A percentile compares a stretch with the other conserved stretches of the same genome.
These are phyloP conservation scores for Tuber magnatum DNA, from an alignment of 495 filamentous ascomycete genomes.

Conservation along the genomic window DNA sequence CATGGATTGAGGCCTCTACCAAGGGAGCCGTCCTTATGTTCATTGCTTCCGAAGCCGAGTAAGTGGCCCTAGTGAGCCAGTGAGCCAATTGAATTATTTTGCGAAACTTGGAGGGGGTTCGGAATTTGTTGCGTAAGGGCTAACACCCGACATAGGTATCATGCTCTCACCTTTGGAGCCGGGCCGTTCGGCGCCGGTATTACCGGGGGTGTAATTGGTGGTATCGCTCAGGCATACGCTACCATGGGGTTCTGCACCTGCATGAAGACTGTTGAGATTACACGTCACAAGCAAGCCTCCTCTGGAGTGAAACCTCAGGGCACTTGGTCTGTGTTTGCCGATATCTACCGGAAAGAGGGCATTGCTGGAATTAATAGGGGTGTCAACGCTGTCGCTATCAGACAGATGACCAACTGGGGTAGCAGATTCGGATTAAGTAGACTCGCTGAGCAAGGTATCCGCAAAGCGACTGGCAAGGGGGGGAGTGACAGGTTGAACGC, in stretches of 20 bases:
- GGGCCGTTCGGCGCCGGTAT: constrained; percentile 82
- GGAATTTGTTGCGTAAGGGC: background rate
- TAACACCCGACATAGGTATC: constrained; percentile 48
- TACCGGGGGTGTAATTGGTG: constrained; percentile 82
- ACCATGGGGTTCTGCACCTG: constrained; percentile 99
- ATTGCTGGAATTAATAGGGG: constrained; percentile 95
- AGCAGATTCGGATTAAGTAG: constrained; percentile 88
- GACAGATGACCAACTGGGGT: constrained; percentile 99
- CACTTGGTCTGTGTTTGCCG: constrained; percentile 90
- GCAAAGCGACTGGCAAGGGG: constrained; percentile 71
- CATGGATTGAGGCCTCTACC: constrained; percentile 99
- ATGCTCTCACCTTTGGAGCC: constrained; percentile 72
- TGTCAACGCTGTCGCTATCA: constrained; percentile 95
- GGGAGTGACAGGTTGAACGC: constrained; percentile 66
- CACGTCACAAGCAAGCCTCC: constrained; percentile 88
- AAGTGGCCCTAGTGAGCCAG: constrained; percentile 21
- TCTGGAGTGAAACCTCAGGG: constrained; percentile 72
- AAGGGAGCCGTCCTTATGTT: constrained; percentile 99
- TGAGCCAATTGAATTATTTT: constrained; percentile 9
- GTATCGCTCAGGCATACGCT: constrained; percentile 95
- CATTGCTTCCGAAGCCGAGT: constrained; percentile 93
- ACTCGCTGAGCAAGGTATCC: constrained; percentile 82
- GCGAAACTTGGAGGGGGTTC: background rate
- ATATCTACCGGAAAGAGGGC: constrained; percentile 90
- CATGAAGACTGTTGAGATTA: constrained; percentile 99